These are phyloP conservation scores for Hydrangea macrophylla DNA, from an alignment of 148 eudicot genomes.

Conservation along the genomic window DNA sequence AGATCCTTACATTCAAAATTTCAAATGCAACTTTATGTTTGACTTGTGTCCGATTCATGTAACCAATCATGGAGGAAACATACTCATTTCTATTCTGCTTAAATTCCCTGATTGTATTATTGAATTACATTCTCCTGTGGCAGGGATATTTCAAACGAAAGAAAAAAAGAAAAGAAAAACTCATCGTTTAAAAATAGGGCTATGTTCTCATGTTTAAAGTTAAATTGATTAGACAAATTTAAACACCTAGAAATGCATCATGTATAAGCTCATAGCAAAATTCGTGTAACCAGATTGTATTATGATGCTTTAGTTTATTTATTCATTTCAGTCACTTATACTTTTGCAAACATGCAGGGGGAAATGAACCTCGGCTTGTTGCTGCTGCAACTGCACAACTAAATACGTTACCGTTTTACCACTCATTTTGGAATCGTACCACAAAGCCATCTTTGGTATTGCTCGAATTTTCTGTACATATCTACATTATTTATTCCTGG, in stretches of 20 bases:
- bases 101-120: too few relatives aligned
- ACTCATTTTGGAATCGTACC: conserved; percentile 96
- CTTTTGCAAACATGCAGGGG: conserved; percentile 53
- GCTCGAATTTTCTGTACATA: conserved; percentile 2
- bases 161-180: too few relatives aligned
- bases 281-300: background rate
- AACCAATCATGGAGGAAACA: too few relatives aligned
- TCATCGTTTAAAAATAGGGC: too few relatives aligned
- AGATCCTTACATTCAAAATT: too few relatives aligned
- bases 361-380: conserved; percentile 86
- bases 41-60: too few relatives aligned
- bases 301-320: background rate
- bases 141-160: too few relatives aligned
- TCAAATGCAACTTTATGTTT: too few relatives aligned
- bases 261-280: background rate
- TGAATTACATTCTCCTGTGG: too few relatives aligned
- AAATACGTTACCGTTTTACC: conserved; percentile 87
- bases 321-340: background rate
- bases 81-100: too few relatives aligned
- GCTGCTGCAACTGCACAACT: conserved; percentile 80
- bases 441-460: conserved; percentile 87
- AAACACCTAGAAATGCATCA: background rate
- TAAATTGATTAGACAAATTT: background rate
- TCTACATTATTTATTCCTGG: background rate
- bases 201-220: background rate